A percentile compares a stretch with the other conserved stretches of the same genome.
These are phyloP conservation scores for Taphrina wiesneri DNA, from an alignment of 1,139 yeast species.

Conservation along the genomic window DNA sequence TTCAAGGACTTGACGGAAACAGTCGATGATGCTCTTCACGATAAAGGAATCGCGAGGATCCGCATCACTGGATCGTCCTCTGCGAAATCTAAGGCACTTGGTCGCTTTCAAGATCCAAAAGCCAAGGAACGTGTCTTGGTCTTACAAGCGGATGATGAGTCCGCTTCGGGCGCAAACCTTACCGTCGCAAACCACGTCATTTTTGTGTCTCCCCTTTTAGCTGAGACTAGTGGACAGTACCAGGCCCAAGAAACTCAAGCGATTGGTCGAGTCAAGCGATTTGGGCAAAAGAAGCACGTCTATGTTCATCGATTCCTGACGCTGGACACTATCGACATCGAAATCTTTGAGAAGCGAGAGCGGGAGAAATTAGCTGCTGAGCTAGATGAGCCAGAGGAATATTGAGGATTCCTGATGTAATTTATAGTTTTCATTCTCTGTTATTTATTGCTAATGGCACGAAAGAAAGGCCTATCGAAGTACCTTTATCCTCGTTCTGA, in stretches of 20 bases:
- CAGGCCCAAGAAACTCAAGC: slow-evolving; percentile 35
- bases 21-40: slow-evolving; percentile 24
- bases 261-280: slow-evolving; percentile 35
- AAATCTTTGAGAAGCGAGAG: slow-evolving; percentile 19
- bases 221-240: slow-evolving; percentile 23
- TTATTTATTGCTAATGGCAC: too few relatives aligned
- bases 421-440: not conserved
- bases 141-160: slow-evolving; percentile 35
- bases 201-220: slow-evolving; percentile 33
- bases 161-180: slow-evolving; percentile 36
- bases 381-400: not conserved
- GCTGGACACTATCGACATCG: slow-evolving; percentile 31
- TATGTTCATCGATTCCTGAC: slow-evolving; percentile 34
- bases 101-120: slow-evolving; percentile 26
- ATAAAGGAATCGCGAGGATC: slow-evolving; percentile 15
- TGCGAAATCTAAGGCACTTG: slow-evolving; percentile 14
- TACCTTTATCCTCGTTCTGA: too few relatives aligned
- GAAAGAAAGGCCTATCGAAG: too few relatives aligned
- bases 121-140: slow-evolving; percentile 26
- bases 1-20: slow-evolving; percentile 31
- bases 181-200: slow-evolving; percentile 36
- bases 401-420: not conserved
- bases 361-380: not conserved
- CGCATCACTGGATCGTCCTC: slow-evolving; percentile 25
- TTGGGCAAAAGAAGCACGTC: slow-evolving; percentile 33